A percentile compares a stretch with the other conserved stretches of the same genome.
Conservation (phyloP, 2,329 filamentous ascomycete genomes). For the Pseudogymnoascus sp. region DNA sequence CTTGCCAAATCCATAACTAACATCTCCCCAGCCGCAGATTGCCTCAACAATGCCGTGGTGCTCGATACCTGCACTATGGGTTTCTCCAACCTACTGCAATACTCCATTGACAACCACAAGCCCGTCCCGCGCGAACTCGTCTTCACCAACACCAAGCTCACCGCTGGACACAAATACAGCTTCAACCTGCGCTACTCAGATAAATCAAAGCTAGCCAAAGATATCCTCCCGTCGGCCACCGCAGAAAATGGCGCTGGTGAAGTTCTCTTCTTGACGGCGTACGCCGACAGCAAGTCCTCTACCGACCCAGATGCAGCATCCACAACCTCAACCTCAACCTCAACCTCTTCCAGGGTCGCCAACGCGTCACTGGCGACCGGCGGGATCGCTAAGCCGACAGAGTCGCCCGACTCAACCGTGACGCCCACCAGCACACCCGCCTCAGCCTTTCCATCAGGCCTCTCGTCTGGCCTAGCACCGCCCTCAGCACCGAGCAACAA, state of each 20-base stretch:
- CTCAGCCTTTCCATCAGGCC: background rate
- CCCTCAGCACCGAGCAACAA: background rate
- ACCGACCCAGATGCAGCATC: background rate
- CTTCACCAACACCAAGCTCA: background rate
- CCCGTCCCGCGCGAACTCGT: background rate
- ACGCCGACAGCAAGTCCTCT: background rate
- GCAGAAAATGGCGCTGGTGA: background rate
- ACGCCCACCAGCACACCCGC: background rate
- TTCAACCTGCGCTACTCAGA: background rate
- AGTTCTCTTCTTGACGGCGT: background rate
- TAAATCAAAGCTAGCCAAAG: accelerated
- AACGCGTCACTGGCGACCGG: background rate
- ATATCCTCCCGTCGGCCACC: background rate
- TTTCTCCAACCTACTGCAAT: background rate
- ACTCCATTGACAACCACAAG: background rate
- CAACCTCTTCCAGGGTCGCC: background rate
- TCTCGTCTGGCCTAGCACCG: background rate
- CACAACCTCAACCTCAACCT: no score
- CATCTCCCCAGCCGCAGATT: background rate
- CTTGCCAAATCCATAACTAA: background rate
- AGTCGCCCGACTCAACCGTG: background rate
- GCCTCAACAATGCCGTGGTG: background rate
- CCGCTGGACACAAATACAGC: background rate
- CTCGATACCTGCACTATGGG: background rate
- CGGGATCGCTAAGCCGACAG: background rate